A percentile compares a stretch with the other conserved stretches of the same genome.
phyloP scores from a whole-genome alignment of 768 basidiomycete genomes.

The Tulasnella sp. region DNA sequence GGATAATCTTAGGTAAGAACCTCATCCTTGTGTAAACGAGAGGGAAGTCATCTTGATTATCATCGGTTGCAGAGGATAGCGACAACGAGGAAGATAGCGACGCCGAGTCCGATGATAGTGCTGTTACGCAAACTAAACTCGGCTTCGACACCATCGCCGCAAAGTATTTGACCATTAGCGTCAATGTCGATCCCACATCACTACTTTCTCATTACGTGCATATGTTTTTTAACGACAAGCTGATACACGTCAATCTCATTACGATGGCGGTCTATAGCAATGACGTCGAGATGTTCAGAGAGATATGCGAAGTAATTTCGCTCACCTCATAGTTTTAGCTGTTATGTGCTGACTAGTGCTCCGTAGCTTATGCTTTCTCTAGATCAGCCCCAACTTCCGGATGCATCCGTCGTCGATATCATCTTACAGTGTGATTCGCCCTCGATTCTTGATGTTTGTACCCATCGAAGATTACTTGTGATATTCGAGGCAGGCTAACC shows the following conservation, averaged over 20 bases:
- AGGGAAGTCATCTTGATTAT: no score
- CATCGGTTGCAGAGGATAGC: no score
- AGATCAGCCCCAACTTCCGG: background rate
- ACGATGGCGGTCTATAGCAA: background rate
- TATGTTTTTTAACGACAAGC: constrained; percentile 29
- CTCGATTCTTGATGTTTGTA: constrained; percentile 37
- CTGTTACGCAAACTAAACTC: constrained; percentile 25
- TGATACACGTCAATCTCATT: constrained; percentile 23
- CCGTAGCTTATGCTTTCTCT: constrained; percentile 28
- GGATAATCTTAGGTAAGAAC: no score
- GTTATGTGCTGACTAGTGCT: constrained; percentile 26
- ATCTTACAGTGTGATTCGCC: constrained; percentile 35
- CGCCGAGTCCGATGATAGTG: constrained; percentile 20
- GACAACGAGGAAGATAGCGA: constrained; percentile 33
- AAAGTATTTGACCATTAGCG: constrained; percentile 36
- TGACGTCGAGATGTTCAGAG: background rate
- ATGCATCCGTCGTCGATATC: constrained; percentile 17
- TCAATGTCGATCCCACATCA: constrained; percentile 30
- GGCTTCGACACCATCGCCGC: constrained; percentile 46
- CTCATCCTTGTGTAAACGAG: no score
- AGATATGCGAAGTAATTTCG: constrained; percentile 2
- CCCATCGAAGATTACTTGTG: no score
- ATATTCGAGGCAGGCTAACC: no score
- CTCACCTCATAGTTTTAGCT: background rate
- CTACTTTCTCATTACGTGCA: constrained; percentile 27